Evolutionary conservation across 2,329 filamentous ascomycete genomes (phyloP), one percentile per base, ranked within the genome.

Genomic region (Ilyonectria sp.): DNA sequence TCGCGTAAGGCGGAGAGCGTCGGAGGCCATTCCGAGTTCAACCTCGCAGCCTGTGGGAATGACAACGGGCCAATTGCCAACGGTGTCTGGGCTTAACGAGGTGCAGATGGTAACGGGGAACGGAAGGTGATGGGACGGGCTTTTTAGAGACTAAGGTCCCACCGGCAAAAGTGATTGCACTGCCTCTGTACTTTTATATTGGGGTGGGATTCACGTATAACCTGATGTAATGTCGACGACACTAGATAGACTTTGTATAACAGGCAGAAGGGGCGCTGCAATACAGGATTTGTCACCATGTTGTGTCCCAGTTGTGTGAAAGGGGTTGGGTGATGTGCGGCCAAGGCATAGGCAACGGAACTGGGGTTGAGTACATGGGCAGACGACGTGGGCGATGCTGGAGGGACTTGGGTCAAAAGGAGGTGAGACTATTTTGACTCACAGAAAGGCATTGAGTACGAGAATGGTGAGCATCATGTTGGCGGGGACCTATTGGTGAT

Each of bases 1-100:
- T 99, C 85, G 97, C 95, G 46, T 97, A 84, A 80, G 52, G 49
- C 29, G n/a, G 19, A 17, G 23, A 19, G 23, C 19, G 19, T 19
- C 5, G 40, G 23, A 58, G 49, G 58, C 43, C 37, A 54, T 44
- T 53, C 53, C 63, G 69, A 63, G 62, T 56, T 62, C 63, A 70
- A 70, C 63, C 63, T 69, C 59, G 35, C 43, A 61, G 53, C 52
- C 56, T 57, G 43, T 44, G 43, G 33, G 23, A 50, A 35, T 47
- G 19, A 13, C 26, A 31, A 17, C 11, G 40, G 40, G 19, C 44
- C 17, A 21, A 21, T 53, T 35, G 31, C 9, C 31, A 23, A 60
- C 43, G 44, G n/a, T 21, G 21, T 50, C 26, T 40, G 29, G 54
- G 26, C 33, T 53, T n/a, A 50, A 19, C 31, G 19, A 57, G 53